Evolutionary conservation across 2,329 filamentous ascomycete genomes (phyloP), one percentile per base, ranked within the genome.

Genomic region (Alternaria gaisen): DNA sequence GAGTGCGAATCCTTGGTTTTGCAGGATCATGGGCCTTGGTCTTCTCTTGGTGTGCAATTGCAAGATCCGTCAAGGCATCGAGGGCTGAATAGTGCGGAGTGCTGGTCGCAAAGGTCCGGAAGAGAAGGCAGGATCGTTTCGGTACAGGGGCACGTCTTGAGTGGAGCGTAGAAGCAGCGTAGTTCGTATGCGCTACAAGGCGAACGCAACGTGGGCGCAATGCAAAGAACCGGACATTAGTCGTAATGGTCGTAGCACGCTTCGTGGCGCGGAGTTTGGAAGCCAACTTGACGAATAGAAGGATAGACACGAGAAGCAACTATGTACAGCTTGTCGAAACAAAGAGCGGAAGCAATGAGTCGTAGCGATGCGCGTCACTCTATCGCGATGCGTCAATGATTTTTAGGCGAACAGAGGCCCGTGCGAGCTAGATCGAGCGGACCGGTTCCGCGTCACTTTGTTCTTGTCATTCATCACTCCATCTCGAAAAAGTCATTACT

Each of bases 251-350:
- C 70, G 72, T 73, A 42, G 71, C 61, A 59, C 72, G 74, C 70
- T 69, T 40, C 18, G 40, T 57, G 65, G 69, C 68, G 56, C 47
- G 63, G 30, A 68, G 22, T 54, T 42, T 55, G 58, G 68, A 60
- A 71, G 75, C 75, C 75, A 77, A 77, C 71, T 56, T 72, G 73
- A 56, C 67, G 59, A 55, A 30, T 36, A 22, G 56, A 66, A 41
- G 32, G 58, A 64, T 48, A 53, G 60, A 58, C 56, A 52, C 53
- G 42, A 52, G 50, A 44, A 30, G 26, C 42, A 28, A 18, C 18
- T 52, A 44, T 63, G 51, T 38, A 57, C 50, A 63, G 36, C 59
- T 48, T 56, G 56, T 53, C 24, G 6, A 14, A 38, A 26, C 30
- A 36, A 38, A 36, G 53, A 22, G 24, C 22, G 18, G 4, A 4